Evolutionary conservation across 2,329 filamentous ascomycete species (phyloP), one percentile per base, ranked within the genome.

Genomic region (Phialophora macrospora): DNA sequence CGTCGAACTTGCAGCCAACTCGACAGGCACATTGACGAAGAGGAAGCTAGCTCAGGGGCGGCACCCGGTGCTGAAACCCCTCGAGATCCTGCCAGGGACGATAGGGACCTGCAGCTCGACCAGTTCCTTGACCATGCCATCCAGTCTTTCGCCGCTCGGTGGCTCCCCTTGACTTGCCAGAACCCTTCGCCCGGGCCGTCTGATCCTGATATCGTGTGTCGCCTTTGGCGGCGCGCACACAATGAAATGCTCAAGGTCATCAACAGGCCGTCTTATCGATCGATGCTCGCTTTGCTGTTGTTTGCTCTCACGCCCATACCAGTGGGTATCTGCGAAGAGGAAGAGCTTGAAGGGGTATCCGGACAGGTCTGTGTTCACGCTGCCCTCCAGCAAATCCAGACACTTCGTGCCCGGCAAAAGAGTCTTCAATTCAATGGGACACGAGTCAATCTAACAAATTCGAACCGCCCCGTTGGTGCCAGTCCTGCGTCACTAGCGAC

Each of bases 271-370:
- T 79, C 76, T 0, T 80, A 80, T 59, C 74, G 77, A 14, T 80
- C 79, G 0, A 79, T 80, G 72, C 68, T 80, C 1, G 75, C 77
- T 0, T 66, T 81, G 0, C 76, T 79, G 55, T 72, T 80, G 0
- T 81, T 80, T 62, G 76, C 77, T 4, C 66, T 79, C 34, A 79
- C 78, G 1, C 78, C 79, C 1, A 79, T 80, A 30, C 79, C 79
- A 0, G 71, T 72, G 0, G 77, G 77, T 0, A 76, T 80, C 9
- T 75, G 75, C 0, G 79, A 80, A 49, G 78, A 79, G 0, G 79
- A 80, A 65, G 79, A 80, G 59, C 61, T 73, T 0, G 76, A 79
- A 28, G 78, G 79, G 0, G 76, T 80, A 2, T 77, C 76, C 0
- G 79, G 77, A 0, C 77, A 79, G 62, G 72, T 75, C 1, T 80